These are phyloP conservation scores for Penicillium sp. DNA, from an alignment of 2,329 filamentous ascomycete genomes.

Conservation along the genomic window DNA sequence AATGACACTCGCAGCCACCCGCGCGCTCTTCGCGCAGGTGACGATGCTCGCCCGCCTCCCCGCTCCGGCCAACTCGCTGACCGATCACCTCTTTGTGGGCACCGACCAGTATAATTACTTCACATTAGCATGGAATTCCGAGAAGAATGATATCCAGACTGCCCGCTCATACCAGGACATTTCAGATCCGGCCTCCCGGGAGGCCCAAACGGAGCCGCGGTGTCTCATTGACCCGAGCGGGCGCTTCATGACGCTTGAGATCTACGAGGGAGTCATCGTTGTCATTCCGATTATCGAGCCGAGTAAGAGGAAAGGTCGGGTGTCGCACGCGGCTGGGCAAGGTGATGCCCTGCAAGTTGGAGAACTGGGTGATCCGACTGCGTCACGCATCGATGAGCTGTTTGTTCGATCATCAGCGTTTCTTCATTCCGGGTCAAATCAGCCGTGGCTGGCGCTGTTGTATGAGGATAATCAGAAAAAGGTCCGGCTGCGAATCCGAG, in stretches of 20 bases:
- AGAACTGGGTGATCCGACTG: constrained; percentile 61
- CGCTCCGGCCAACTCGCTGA: constrained; percentile 65
- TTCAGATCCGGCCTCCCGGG: constrained; percentile 61
- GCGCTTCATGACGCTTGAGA: constrained; percentile 63
- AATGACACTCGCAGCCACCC: constrained; percentile 65
- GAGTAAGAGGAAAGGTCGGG: constrained; percentile 44
- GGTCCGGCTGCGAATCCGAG: constrained; percentile 55
- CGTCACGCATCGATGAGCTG: constrained; percentile 64
- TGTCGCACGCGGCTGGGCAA: constrained; percentile 23
- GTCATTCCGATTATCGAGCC: constrained; percentile 60
- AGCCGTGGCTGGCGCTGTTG: constrained; percentile 63
- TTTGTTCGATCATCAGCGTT: constrained; percentile 66
- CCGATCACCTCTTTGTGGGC: constrained; percentile 86
- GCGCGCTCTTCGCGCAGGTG: constrained; percentile 78
- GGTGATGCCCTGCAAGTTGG: constrained; percentile 44
- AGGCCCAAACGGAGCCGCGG: constrained; percentile 78
- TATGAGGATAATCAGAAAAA: constrained; percentile 62
- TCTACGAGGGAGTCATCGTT: constrained; percentile 67
- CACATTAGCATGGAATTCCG: constrained; percentile 76
- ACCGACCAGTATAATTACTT: constrained; percentile 91
- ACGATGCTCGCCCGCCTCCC: constrained; percentile 65
- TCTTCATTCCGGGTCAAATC: constrained; percentile 53
- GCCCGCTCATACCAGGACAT: constrained; percentile 60
- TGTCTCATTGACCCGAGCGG: constrained; percentile 81
- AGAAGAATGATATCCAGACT: constrained; percentile 53